These are phyloP conservation scores for Sanghuangporus baumii DNA, from an alignment of 1,284 basidiomycete genomes.

Conservation along the genomic window DNA sequence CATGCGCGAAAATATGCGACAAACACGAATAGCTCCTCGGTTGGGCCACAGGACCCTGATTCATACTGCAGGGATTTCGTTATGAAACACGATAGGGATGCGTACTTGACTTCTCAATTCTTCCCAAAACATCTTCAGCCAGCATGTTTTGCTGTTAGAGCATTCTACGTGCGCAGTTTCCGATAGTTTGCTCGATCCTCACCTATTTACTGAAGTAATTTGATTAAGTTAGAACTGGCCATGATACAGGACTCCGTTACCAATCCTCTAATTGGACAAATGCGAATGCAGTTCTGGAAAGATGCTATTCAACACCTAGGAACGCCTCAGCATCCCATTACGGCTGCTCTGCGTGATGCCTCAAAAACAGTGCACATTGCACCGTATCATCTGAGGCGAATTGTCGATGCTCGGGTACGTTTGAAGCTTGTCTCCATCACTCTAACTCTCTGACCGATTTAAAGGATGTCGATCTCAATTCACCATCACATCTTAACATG, in stretches of 20 bases:
- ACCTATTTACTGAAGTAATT: not conserved
- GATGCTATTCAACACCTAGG: conserved; percentile 72
- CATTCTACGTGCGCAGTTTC: conserved; percentile 69
- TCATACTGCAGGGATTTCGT: conserved; percentile 66
- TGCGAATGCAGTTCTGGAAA: conserved; percentile 92
- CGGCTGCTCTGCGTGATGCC: conserved; percentile 65
- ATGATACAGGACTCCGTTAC: conserved; percentile 76
- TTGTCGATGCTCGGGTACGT: conserved; percentile 80
- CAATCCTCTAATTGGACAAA: conserved; percentile 76
- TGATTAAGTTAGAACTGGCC: conserved; percentile 75
- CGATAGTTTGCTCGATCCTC: not conserved
- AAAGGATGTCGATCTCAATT: conserved; percentile 71
- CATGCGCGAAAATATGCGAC: conserved; percentile 9
- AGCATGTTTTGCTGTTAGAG: conserved; percentile 79
- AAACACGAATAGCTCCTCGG: conserved; percentile 15
- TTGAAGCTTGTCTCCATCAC: conserved; percentile 1
- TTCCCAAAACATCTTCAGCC: conserved; percentile 63
- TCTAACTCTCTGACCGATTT: conserved; percentile 18
- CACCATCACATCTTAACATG: conserved; percentile 63
- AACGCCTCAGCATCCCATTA: conserved; percentile 80
- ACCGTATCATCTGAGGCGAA: conserved; percentile 76
- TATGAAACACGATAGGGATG: conserved; percentile 75
- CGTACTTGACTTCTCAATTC: conserved; percentile 72
- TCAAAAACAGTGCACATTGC: conserved; percentile 47
- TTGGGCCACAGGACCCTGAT: conserved; percentile 37